Percentiles rank a stretch among this genome's conserved stretches.
phyloP scores from a whole-genome alignment of 257 asterid genomes.

The Solanum okadae region DNA sequence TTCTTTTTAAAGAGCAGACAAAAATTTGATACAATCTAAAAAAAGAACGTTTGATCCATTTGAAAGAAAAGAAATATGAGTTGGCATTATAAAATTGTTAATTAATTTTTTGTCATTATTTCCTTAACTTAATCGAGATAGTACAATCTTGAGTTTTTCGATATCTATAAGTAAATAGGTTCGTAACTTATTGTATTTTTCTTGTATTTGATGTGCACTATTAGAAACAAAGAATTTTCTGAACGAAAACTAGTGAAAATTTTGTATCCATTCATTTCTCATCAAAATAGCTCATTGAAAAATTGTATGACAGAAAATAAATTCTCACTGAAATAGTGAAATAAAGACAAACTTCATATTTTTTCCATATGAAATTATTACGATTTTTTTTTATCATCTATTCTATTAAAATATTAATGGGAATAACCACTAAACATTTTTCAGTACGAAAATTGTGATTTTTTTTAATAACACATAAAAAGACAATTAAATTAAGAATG shows the following conservation, averaged over 20 bases:
- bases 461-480: background rate
- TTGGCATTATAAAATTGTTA: background rate
- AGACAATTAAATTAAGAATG: background rate
- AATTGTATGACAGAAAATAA: too few relatives aligned
- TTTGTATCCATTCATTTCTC: background rate
- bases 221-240: too few relatives aligned
- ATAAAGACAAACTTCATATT: too few relatives aligned
- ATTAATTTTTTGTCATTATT: background rate
- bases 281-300: background rate
- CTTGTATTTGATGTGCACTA: background rate
- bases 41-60: background rate
- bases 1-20: background rate
- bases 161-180: background rate
- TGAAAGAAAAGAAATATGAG: background rate
- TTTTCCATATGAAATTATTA: too few relatives aligned
- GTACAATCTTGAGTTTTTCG: background rate
- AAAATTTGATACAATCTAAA: background rate
- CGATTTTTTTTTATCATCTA: background rate
- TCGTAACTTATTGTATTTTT: too few relatives aligned
- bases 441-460: too few relatives aligned
- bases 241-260: background rate
- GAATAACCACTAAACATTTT: background rate
- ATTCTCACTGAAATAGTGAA: too few relatives aligned
- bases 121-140: background rate
- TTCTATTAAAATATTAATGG: too few relatives aligned